phyloP scores from a whole-genome alignment of 2,329 filamentous ascomycete species.

The Intubia oerlemansii region DNA sequence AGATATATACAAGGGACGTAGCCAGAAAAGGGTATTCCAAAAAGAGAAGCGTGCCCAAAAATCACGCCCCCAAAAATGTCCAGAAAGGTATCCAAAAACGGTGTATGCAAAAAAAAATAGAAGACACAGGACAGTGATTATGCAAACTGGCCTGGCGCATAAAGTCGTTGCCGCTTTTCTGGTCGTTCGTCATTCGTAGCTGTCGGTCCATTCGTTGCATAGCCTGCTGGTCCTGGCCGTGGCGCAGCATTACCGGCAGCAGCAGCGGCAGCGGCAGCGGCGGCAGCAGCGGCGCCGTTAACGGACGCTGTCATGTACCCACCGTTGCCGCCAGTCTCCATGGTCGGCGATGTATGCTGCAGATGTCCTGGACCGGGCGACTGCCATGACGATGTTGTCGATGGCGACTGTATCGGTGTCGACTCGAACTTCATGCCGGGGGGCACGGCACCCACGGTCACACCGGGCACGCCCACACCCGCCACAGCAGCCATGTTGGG shows the following conservation, averaged over 20 bases:
- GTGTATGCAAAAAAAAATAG: constrained; percentile 1
- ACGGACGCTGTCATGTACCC: constrained; percentile 23
- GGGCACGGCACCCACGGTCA: too few relatives aligned
- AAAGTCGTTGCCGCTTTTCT: constrained; percentile 32
- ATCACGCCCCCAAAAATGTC: too few relatives aligned
- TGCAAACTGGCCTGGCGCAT: constrained; percentile 13
- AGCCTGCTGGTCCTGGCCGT: too few relatives aligned
- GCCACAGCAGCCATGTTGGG: constrained; percentile 8
- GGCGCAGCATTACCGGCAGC: too few relatives aligned
- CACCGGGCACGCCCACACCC: too few relatives aligned
- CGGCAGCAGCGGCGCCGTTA: constrained; percentile 7
- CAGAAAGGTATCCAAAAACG: too few relatives aligned
- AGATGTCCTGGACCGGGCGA: constrained; percentile 25
- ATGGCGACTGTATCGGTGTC: constrained; percentile 31
- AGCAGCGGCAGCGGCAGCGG: too few relatives aligned
- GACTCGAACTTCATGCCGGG: constrained; percentile 29
- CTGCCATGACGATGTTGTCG: constrained; percentile 25
- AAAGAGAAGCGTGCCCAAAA: too few relatives aligned
- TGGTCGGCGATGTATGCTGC: constrained; percentile 24
- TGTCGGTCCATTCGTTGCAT: too few relatives aligned
- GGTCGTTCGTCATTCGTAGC: constrained; percentile 20
- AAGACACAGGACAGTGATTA: not conserved
- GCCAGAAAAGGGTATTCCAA: too few relatives aligned
- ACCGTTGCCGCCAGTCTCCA: constrained; percentile 24
- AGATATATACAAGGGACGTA: too few relatives aligned